Evolutionary conservation across 768 basidiomycete genomes (phyloP).

Genomic region (Vararia minispora): DNA sequence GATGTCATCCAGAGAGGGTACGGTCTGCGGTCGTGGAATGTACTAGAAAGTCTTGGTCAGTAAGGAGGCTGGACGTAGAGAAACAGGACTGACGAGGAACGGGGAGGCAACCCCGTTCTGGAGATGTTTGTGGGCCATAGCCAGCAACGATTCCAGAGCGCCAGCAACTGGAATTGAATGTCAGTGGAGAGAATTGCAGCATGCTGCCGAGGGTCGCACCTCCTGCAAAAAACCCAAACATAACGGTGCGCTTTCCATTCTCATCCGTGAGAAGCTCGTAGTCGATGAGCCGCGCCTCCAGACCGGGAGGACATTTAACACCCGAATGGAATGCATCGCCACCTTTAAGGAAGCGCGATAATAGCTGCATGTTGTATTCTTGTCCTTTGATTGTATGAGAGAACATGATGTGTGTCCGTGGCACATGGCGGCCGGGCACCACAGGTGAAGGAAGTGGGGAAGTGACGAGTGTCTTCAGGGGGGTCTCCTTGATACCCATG

Average conservation of each 20-base stretch:
- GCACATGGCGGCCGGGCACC: conserved; percentile 15
- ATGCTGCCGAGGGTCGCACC: conserved; percentile 32
- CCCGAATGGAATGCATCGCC: conserved; percentile 5
- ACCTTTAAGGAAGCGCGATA: conserved; percentile 45
- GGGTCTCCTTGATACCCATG: conserved; percentile 84
- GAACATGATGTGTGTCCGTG: conserved; percentile 82
- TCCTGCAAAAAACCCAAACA: conserved; percentile 90
- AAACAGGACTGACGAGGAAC: conserved; percentile 51
- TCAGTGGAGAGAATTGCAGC: neutral
- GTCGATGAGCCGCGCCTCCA: conserved; percentile 56
- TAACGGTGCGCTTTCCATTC: conserved; percentile 67
- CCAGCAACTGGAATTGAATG: conserved; percentile 54
- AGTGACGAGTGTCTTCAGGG: conserved; percentile 48
- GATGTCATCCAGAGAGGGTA: conserved; percentile 44
- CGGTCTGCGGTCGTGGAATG: conserved; percentile 72
- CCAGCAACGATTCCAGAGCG: conserved; percentile 67
- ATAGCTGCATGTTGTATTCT: conserved; percentile 70
- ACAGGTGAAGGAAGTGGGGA: conserved; percentile 24
- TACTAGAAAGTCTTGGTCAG: conserved; percentile 30
- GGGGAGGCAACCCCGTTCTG: conserved; percentile 73
- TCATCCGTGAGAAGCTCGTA: conserved; percentile 67
- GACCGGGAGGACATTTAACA: neutral
- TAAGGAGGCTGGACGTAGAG: neutral
- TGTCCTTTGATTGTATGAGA: conserved; percentile 88
- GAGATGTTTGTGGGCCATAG: conserved; percentile 71